A percentile compares a stretch with the other conserved stretches of the same genome.
Evolutionary conservation across 2,329 filamentous ascomycete genomes (phyloP).

Genomic region (Aureobasidium zeae): DNA sequence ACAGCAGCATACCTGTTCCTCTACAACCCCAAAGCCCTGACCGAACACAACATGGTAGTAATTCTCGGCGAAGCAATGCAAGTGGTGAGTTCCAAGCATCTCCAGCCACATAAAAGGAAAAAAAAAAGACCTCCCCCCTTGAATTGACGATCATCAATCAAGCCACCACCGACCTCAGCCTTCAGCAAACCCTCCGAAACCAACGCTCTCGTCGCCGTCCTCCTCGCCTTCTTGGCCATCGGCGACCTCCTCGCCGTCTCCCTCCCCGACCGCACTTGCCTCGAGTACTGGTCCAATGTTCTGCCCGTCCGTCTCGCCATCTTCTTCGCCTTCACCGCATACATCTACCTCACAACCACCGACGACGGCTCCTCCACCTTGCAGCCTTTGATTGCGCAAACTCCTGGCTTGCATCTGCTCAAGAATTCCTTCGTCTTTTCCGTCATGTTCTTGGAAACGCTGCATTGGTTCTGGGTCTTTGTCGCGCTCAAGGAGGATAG

Average conservation of each 20-base stretch:
- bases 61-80: conserved; percentile 76
- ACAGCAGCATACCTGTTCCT: conserved; percentile 78
- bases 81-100: conserved; percentile 47
- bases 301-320: conserved; percentile 58
- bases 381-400: conserved; percentile 19
- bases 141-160: too few relatives aligned
- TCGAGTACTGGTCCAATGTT: conserved; percentile 40
- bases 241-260: conserved; percentile 40
- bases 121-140: too few relatives aligned
- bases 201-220: conserved; percentile 57
- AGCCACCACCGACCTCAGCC: conserved; percentile 55
- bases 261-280: conserved; percentile 34
- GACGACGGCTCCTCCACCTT: conserved; percentile 37
- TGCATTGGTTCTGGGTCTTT: conserved; percentile 82
- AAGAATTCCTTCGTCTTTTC: conserved; percentile 81
- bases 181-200: conserved; percentile 62
- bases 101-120: too few relatives aligned
- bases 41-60: conserved; percentile 71
- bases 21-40: conserved; percentile 59
- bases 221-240: conserved; percentile 53
- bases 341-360: conserved; percentile 53
- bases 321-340: conserved; percentile 52
- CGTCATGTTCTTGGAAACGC: conserved; percentile 73
- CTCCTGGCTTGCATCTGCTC: conserved; percentile 48
- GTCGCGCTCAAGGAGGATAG: conserved; percentile 59